Base-by-base conservation (phyloP, 129 eudicot genomes). In the Centaurea solstitialis region DNA sequence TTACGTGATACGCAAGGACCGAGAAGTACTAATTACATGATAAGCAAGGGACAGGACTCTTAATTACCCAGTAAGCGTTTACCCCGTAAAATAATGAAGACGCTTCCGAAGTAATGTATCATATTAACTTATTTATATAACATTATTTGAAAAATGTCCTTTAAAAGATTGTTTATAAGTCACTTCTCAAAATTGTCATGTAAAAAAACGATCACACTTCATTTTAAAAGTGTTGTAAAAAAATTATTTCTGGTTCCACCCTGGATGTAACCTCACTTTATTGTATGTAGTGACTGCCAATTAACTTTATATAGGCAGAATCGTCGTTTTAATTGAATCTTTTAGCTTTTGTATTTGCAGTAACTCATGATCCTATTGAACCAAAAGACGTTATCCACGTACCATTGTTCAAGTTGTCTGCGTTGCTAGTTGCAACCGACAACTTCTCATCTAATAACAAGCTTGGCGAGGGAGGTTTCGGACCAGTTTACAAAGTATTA, bases 401-500 rank as follows among this genome's bases (percentile, higher is more conserved):
- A 22, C 85, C 80, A 22, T 10, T 75, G 75, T 82, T 82, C 20
- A 15, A 43, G 11, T 22, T 81, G 38, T 68, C 85, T 0, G 24
- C 76, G 30, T 11, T 82, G 64, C 70, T 75, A 35, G 23, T 9
- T 20, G 87, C 83, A 0, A 82, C 81, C 15, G 28, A 75, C 30
- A 75, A 69, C 64, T 82, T 76, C 21, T 82, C 81, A 69, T 1
- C 8, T 1, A 57, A 59, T 8, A 76, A 68, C 68, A 82, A 50
- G 20, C 64, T 82, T 15, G 79, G 82, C 9, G 10, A 77, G 75
- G 79, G 79, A 11, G 82, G 79, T n/a, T 77, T 62, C 33, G 79
- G 79, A 20, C 79, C 82, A 0, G 83, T 77, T 33, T 77, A 76
- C 21, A 76, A 77, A 61, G 86, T 83, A 82, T 0, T 47, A 73